Percentiles rank a stretch among this genome's conserved stretches.
Conservation (phyloP, 2,329 filamentous ascomycete genomes). For the Colletotrichum plurivorum region DNA sequence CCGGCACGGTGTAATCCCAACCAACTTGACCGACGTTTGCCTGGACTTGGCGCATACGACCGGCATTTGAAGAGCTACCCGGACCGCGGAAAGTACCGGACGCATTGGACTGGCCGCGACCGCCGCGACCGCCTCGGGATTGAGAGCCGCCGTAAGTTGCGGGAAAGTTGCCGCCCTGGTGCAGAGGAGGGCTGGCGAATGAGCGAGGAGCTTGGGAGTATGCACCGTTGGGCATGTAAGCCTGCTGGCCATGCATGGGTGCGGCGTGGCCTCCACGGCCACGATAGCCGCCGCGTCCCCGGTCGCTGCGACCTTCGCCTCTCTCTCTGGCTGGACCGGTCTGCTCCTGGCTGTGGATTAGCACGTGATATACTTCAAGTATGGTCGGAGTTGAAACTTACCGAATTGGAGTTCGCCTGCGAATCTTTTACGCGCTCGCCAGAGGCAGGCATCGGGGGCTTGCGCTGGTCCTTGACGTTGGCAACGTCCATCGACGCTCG, state of each 20-base stretch:
- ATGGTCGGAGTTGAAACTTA: slow-evolving; percentile 11
- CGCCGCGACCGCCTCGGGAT: slow-evolving; percentile 36
- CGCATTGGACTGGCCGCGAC: slow-evolving; percentile 34
- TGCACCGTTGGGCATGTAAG: slow-evolving; percentile 49
- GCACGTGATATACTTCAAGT: slow-evolving; percentile 8
- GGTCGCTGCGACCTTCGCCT: slow-evolving; percentile 57
- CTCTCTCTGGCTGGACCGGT: slow-evolving; percentile 40
- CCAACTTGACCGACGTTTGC: slow-evolving; percentile 48
- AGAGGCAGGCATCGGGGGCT: slow-evolving; percentile 51
- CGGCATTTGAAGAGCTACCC: slow-evolving; percentile 38
- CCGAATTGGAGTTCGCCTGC: slow-evolving; percentile 25
- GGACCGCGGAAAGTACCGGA: slow-evolving; percentile 32
- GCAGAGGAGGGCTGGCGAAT: slow-evolving; percentile 59
- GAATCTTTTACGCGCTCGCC: slow-evolving; percentile 52
- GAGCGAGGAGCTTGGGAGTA: slow-evolving; percentile 50
- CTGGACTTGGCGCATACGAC: slow-evolving; percentile 55
- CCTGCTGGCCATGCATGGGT: slow-evolving; percentile 53
- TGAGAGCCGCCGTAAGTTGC: slow-evolving; percentile 34
- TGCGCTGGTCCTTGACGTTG: slow-evolving; percentile 61
- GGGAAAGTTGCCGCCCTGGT: slow-evolving; percentile 49
- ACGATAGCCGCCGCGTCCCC: slow-evolving; percentile 61
- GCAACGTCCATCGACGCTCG: slow-evolving; percentile 59
- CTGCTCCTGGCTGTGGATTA: slow-evolving; percentile 45
- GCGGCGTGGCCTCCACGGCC: slow-evolving; percentile 60
- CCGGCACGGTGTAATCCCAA: slow-evolving; percentile 57